Percentiles rank a stretch among this genome's conserved stretches.
Conservation (phyloP, 805 yeast genomes). For the Hanseniaspora singularis region DNA sequence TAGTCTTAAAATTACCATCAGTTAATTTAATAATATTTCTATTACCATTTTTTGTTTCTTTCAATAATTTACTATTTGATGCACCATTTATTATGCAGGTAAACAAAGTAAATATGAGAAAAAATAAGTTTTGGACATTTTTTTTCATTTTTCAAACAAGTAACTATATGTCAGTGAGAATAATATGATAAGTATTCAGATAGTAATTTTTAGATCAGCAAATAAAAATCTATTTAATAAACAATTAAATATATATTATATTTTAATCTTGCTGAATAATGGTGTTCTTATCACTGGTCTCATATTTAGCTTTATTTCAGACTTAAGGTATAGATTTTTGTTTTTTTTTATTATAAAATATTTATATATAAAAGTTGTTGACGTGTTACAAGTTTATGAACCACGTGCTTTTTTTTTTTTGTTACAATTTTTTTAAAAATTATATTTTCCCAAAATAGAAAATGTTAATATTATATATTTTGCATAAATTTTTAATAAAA, state of each 20-base stretch:
- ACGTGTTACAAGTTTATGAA: background rate
- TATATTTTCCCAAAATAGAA: background rate
- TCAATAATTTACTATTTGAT: slow-evolving; percentile 22
- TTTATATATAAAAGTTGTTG: background rate
- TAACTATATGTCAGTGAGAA: too few relatives aligned
- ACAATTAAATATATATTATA: too few relatives aligned
- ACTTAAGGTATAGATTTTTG: background rate
- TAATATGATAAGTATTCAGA: too few relatives aligned
- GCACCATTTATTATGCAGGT: slow-evolving; percentile 18
- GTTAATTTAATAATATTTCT: slow-evolving; percentile 38
- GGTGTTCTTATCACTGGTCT: too few relatives aligned
- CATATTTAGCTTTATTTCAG: too few relatives aligned
- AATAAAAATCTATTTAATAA: too few relatives aligned
- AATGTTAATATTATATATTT: background rate
- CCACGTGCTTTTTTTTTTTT: background rate
- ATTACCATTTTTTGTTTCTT: slow-evolving; percentile 24
- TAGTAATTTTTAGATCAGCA: too few relatives aligned
- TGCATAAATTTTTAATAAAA: too few relatives aligned
- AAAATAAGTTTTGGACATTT: background rate
- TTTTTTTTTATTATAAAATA: background rate
- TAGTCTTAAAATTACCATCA: slow-evolving; percentile 46
- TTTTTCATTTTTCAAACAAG: slow-evolving; percentile 3
- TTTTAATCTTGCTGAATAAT: too few relatives aligned
- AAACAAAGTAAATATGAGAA: slow-evolving; percentile 1
- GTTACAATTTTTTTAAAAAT: background rate